Evolutionary conservation across 768 basidiomycete genomes (phyloP).

Genomic region (Grammothele lineata): DNA sequence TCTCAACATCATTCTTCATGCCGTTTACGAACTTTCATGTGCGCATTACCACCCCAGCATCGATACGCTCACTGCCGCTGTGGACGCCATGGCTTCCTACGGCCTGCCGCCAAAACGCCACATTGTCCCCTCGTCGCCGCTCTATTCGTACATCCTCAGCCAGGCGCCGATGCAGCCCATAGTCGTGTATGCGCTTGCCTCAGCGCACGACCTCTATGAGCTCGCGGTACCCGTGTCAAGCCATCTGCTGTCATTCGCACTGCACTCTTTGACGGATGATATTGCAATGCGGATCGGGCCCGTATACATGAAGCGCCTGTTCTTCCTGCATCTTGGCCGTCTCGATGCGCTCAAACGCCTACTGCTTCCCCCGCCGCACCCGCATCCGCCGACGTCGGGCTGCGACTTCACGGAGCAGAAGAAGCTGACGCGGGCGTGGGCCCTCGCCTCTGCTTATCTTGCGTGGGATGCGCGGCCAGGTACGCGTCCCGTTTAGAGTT

Average conservation of each 20-base stretch:
- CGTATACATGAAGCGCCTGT: slow-evolving; percentile 73
- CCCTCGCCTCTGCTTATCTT: slow-evolving; percentile 75
- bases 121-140: slow-evolving; percentile 48
- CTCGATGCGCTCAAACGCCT: slow-evolving; percentile 79
- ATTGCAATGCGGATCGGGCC: slow-evolving; percentile 68
- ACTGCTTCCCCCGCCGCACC: slow-evolving; percentile 67
- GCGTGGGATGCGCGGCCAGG: slow-evolving; percentile 83
- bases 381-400: slow-evolving; percentile 62
- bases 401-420: slow-evolving; percentile 79
- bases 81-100: slow-evolving; percentile 53
- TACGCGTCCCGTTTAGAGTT: slow-evolving; percentile 28
- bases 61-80: slow-evolving; percentile 50
- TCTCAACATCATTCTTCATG: slow-evolving; percentile 71
- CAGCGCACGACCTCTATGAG: slow-evolving; percentile 60
- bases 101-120: slow-evolving; percentile 50
- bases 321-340: slow-evolving; percentile 82
- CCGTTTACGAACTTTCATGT: slow-evolving; percentile 68
- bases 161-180: slow-evolving; percentile 66
- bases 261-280: slow-evolving; percentile 66
- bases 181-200: slow-evolving; percentile 69
- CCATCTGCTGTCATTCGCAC: slow-evolving; percentile 67
- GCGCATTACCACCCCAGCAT: slow-evolving; percentile 71
- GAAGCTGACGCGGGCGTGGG: slow-evolving; percentile 77
- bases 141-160: slow-evolving; percentile 58
- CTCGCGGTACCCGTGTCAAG: slow-evolving; percentile 74